Conservation (phyloP, 139 green algal genomes). For the Chlamydomonas sphaeroides region DNA sequence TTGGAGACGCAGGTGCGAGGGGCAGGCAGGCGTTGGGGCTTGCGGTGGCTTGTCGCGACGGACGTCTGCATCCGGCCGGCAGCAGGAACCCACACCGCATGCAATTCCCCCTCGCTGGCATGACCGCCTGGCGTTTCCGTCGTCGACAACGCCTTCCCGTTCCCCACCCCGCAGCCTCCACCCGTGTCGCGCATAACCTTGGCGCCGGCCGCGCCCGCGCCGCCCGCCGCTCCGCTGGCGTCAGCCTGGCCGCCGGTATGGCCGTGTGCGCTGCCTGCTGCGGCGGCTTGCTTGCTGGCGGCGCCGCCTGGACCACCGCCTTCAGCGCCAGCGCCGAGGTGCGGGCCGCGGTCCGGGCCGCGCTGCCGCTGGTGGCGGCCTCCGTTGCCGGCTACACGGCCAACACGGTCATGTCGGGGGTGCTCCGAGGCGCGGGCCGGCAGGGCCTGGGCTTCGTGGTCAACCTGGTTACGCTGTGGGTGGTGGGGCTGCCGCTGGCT, state of each 20-base stretch:
- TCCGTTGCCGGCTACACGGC: conserved; percentile 12
- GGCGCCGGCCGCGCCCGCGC: not conserved
- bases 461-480: conserved; percentile 26
- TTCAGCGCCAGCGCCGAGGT: not conserved
- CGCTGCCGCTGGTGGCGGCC: not conserved
- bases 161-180: too few species aligned
- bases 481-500: conserved; percentile 8
- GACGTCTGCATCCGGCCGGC: too few species aligned
- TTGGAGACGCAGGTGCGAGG: too few species aligned
- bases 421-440: conserved; percentile 1
- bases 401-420: conserved; percentile 16
- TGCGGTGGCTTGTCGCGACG: too few species aligned
- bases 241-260: not conserved
- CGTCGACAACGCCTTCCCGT: too few species aligned
- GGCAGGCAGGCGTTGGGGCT: too few species aligned
- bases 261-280: not conserved
- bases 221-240: not conserved
- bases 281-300: not conserved
- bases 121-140: too few species aligned
- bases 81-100: too few species aligned
- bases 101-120: too few species aligned
- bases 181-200: not conserved
- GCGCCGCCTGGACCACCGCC: not conserved
- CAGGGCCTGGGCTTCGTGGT: not conserved
- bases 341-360: not conserved